phyloP scores from a whole-genome alignment of 495 filamentous ascomycete genomes.

The Annulohypoxylon nitens region DNA sequence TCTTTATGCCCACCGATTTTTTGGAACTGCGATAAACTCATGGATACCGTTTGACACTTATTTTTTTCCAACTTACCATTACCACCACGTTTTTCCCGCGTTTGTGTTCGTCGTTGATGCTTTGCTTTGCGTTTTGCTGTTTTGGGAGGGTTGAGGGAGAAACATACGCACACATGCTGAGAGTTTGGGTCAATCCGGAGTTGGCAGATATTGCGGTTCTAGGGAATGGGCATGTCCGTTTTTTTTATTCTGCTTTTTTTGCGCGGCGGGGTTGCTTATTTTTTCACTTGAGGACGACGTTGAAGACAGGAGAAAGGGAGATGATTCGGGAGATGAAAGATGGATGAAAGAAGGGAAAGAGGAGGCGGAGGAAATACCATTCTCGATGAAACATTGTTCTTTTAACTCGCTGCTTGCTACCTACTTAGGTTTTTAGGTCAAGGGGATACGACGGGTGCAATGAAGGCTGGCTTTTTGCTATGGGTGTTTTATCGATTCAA shows the following conservation, averaged over 20 bases:
- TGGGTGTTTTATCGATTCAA: conserved; percentile 13
- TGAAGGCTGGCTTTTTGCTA: neutral
- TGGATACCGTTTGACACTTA: conserved; percentile 50
- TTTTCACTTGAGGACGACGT: neutral
- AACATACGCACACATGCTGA: conserved; percentile 14
- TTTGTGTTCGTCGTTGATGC: no score
- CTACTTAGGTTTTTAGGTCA: conserved; percentile 30
- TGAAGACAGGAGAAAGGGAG: neutral
- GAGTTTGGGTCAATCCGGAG: conserved; percentile 46
- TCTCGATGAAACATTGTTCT: conserved; percentile 34
- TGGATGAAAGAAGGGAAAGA: neutral
- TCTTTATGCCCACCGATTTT: conserved; percentile 31
- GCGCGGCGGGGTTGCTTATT: no score
- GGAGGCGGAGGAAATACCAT: conserved; percentile 36
- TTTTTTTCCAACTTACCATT: conserved; percentile 1
- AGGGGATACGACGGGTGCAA: neutral
- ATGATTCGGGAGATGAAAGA: neutral
- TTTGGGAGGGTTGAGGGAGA: conserved; percentile 29
- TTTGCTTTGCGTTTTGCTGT: neutral
- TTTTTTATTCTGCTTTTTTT: conserved; percentile 18
- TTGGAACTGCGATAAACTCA: conserved; percentile 42
- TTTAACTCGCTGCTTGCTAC: neutral
- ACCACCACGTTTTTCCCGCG: no score
- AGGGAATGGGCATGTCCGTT: conserved; percentile 21
- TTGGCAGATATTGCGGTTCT: conserved; percentile 43